Base-by-base conservation (phyloP, 2,329 filamentous ascomycete species). In the Aspergillus sp. region DNA sequence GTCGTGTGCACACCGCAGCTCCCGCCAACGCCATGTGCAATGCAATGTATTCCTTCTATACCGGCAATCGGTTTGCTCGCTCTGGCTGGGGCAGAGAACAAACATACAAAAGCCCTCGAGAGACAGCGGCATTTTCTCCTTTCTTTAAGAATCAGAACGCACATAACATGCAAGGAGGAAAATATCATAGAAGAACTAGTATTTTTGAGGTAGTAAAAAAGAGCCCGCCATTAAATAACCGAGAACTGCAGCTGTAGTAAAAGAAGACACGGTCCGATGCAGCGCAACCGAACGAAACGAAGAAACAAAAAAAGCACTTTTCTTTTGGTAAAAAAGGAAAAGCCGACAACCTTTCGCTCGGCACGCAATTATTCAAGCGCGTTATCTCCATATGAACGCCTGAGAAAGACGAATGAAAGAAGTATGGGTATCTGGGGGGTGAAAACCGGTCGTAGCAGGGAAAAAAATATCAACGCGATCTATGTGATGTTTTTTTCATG, bases 391-490 rank as follows among this genome's bases (percentile, higher is more conserved):
- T 56, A 57, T 54, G 60, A 56, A 68, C 63, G 64, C 62, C 67
- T 65, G 67, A 39, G 13, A 17, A 19, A 39, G 10, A 19, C 15
- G 17, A 73, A 64, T 30, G 10, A 63, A 71, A 61, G 60, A 65
- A 62, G 59, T 59, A 61, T 61, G 69, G 70, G 71, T 74, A 74
- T 74, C 70, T 71, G 69, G 66, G 62, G 61, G 25, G 25, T 30
- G 25, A 30, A 63, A 70, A 71, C 64, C 67, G 66, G 67, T 68
- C 61, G 61, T 56, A 66, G 62, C 60, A 61, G 59, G 65, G 66
- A 68, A 69, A 70, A 69, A 70, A 68, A 17, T 37, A 63, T 66
- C 69, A 75, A 74, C 72, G 73, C 73, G 73, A 68, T 76, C 73
- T 76, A 75, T 75, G 67, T 71, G 72, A 66, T 69, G 25, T 30